Percentiles rank a stretch among this genome's conserved stretches.
phyloP scores from a whole-genome alignment of 305 asterid species.

The Euphrasia arctica region DNA sequence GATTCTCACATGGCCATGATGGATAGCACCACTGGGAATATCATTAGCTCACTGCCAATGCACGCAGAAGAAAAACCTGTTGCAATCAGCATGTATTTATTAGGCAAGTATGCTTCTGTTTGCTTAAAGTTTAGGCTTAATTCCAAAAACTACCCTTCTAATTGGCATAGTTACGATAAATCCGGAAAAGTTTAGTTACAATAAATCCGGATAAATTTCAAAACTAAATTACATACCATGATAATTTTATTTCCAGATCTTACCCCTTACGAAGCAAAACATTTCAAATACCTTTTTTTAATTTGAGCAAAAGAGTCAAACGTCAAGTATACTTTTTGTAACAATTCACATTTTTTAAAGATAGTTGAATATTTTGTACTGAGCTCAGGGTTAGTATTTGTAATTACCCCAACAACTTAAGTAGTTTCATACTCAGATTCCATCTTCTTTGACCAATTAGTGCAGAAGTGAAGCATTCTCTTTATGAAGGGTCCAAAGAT shows the following conservation, averaged over 20 bases:
- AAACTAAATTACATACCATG: neutral
- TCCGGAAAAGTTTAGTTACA: no score
- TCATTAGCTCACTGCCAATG: conserved; percentile 46
- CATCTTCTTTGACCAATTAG: conserved; percentile 29
- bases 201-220: no score
- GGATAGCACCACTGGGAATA: conserved; percentile 56
- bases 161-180: neutral
- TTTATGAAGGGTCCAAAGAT: conserved; percentile 42
- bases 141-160: neutral
- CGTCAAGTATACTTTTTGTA: neutral
- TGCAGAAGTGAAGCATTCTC: conserved; percentile 45
- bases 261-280: neutral
- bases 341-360: neutral
- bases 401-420: neutral
- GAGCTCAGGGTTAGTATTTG: neutral
- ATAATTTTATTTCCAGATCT: neutral
- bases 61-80: conserved; percentile 50
- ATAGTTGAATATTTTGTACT: neutral
- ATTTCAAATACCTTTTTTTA: neutral
- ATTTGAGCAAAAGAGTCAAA: neutral
- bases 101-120: conserved; percentile 58
- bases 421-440: conserved; percentile 22
- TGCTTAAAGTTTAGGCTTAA: conserved; percentile 7
- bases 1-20: conserved; percentile 61
- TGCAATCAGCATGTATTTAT: conserved; percentile 60